Evolutionary conservation across 1,284 basidiomycete genomes (phyloP), one percentile per base, ranked within the genome.

Genomic region (Cryptococcus floricola): DNA sequence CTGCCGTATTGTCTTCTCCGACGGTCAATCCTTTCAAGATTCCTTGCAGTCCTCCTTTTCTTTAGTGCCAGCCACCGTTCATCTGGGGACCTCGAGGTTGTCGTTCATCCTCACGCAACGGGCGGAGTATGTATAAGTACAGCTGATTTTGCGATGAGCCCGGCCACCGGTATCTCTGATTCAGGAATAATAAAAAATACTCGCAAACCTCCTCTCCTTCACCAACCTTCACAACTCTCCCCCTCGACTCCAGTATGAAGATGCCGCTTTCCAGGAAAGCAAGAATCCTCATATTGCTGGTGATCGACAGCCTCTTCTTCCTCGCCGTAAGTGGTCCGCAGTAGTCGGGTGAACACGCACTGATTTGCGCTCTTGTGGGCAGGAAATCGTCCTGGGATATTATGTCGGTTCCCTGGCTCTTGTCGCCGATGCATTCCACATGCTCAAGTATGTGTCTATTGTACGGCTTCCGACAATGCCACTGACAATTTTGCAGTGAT

Each of bases 341-440:
- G 43, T 18, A n/a, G 19, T n/a, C 13, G 19, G 19, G 14, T 23
- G 7, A 7, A 12, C 6, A 4, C 10, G 5, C 52, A 47, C 42
- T 45, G 42, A 58, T 39, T 41, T 57, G 34, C 13, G 47, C 23
- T 10, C 9, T 18, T 23, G 43, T 28, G 18, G 8, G 2, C 49
- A 73, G 69, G 71, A 73, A 60, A 57, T 75, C 27, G 71, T 74
- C 48, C 57, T 74, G 87, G 93, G 94, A 46, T 95, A 95, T 85
- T 85, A 88, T 14, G 91, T 96, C 56, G 92, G 92, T 39, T 96
- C 93, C 0, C 84, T 97, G 1, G 94, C 94, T 3, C 86, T 98
- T 56, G 87, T 98, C 38, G 95, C 96, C 18, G 95, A 98, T 79
- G 89, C 88, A 63, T 98, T 98, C 79, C 95, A 98, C 80, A 98